Percentiles rank a stretch among this genome's conserved stretches.
phyloP scores from a whole-genome alignment of 768 basidiomycete species.

The Pisolithus orientalis region DNA sequence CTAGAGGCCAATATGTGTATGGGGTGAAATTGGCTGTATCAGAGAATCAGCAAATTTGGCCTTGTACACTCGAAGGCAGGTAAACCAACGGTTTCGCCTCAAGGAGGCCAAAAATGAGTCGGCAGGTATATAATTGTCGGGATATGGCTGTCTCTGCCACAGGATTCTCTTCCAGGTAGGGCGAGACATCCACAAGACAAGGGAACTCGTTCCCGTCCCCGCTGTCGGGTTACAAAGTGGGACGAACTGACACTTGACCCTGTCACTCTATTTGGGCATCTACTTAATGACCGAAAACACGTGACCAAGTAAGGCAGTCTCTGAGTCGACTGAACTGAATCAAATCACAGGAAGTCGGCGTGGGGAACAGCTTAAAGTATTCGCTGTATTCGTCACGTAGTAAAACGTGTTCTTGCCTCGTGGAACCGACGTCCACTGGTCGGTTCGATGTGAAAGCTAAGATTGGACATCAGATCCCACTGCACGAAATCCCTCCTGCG shows the following conservation, averaged over 20 bases:
- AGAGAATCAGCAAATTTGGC: constrained; percentile 8
- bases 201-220: background rate
- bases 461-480: constrained; percentile 20
- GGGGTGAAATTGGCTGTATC: constrained; percentile 70
- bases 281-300: too few species aligned
- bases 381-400: constrained; percentile 16
- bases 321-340: background rate
- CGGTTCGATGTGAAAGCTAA: constrained; percentile 10
- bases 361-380: too few species aligned
- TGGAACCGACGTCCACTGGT: constrained; percentile 16
- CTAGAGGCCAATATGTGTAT: constrained; percentile 70
- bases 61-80: constrained; percentile 5
- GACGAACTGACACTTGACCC: background rate
- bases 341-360: constrained; percentile 7
- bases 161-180: constrained; percentile 63
- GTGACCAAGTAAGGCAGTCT: constrained; percentile 10
- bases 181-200: constrained; percentile 10
- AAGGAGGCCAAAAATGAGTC: constrained; percentile 72
- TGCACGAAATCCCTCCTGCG: constrained; percentile 19
- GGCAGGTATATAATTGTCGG: constrained; percentile 82
- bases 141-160: constrained; percentile 70
- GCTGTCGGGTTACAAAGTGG: background rate
- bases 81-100: constrained; percentile 64
- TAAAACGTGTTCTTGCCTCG: constrained; percentile 30
- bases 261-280: background rate